Conservation (phyloP, 805 yeast genomes). For the Dipodascopsis tothii region DNA sequence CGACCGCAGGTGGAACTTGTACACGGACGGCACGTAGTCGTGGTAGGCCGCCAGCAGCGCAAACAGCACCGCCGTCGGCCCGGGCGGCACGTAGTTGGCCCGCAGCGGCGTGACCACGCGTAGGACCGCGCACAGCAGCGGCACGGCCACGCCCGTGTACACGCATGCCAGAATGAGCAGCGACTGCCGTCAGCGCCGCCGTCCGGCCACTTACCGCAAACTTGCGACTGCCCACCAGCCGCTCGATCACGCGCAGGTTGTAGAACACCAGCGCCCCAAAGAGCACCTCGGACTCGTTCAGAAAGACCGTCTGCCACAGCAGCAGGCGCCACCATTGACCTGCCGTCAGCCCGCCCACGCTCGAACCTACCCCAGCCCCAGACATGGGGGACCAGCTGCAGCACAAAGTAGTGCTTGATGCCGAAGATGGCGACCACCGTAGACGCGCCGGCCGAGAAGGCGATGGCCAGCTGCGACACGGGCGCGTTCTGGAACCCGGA, state of each 20-base stretch:
- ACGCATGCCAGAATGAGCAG: slow-evolving; percentile 23
- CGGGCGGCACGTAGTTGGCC: slow-evolving; percentile 28
- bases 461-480: slow-evolving; percentile 29
- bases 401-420: slow-evolving; percentile 33
- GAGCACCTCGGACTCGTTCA: slow-evolving; percentile 35
- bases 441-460: slow-evolving; percentile 28
- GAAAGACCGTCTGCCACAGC: slow-evolving; percentile 29
- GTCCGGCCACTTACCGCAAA: slow-evolving; percentile 26
- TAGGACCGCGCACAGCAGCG: slow-evolving; percentile 18
- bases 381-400: slow-evolving; percentile 33
- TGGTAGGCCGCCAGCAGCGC: slow-evolving; percentile 34
- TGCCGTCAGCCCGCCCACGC: slow-evolving; percentile 10
- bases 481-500: slow-evolving; percentile 35
- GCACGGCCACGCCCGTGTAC: slow-evolving; percentile 22
- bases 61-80: slow-evolving; percentile 34
- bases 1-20: slow-evolving; percentile 32
- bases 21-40: slow-evolving; percentile 36
- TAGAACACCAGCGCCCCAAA: slow-evolving; percentile 33
- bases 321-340: slow-evolving; percentile 34
- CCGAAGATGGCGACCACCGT: slow-evolving; percentile 33
- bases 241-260: slow-evolving; percentile 35
- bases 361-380: slow-evolving; percentile 27
- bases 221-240: slow-evolving; percentile 35
- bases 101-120: slow-evolving; percentile 17
- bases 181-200: slow-evolving; percentile 4